Conservation (phyloP, 768 basidiomycete species). For the Lactarius sanguifluus region DNA sequence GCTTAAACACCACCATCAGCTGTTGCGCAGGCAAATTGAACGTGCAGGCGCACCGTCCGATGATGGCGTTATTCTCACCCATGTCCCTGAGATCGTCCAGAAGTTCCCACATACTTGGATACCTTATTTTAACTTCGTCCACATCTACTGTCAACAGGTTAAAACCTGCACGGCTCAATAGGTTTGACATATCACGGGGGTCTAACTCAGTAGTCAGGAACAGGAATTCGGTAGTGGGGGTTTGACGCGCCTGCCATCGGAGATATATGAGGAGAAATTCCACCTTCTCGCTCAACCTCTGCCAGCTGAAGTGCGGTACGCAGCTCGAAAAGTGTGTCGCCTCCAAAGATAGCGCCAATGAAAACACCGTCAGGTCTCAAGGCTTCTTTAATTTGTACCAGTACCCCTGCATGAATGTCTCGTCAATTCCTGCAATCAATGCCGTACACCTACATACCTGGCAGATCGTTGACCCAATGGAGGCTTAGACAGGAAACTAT, state of each 20-base stretch:
- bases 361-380: constrained; percentile 92
- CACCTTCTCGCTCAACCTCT: constrained; percentile 90
- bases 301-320: constrained; percentile 92
- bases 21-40: neutral
- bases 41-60: constrained; percentile 62
- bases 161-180: constrained; percentile 91
- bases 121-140: constrained; percentile 87
- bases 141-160: constrained; percentile 91
- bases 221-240: neutral
- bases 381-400: constrained; percentile 84
- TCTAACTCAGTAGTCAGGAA: constrained; percentile 48
- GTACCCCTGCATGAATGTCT: constrained; percentile 53
- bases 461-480: constrained; percentile 98
- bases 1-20: constrained; percentile 39
- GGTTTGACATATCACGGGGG: constrained; percentile 88
- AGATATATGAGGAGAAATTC: constrained; percentile 93
- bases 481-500: constrained; percentile 88
- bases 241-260: constrained; percentile 86
- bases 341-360: constrained; percentile 91
- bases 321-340: constrained; percentile 94
- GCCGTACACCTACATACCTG: constrained; percentile 51
- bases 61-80: constrained; percentile 93
- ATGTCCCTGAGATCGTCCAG: constrained; percentile 92
- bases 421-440: neutral
- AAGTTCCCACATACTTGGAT: constrained; percentile 96